A percentile compares a stretch with the other conserved stretches of the same genome.
phyloP scores from a whole-genome alignment of 2,329 filamentous ascomycete genomes.

The Ophiostoma himal-ulmi region DNA sequence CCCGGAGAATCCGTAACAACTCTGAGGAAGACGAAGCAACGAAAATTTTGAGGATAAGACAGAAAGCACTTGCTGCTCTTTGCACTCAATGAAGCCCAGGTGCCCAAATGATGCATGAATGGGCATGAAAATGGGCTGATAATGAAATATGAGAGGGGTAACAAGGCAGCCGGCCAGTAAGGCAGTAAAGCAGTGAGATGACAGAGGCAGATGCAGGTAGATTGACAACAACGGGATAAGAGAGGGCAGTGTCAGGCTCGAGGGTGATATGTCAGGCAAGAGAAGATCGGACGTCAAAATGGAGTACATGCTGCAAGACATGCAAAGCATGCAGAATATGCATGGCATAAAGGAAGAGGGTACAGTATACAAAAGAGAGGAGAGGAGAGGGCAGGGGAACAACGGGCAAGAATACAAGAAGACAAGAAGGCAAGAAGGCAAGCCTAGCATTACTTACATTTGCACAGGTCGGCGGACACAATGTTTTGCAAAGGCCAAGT shows the following conservation, averaged over 20 bases:
- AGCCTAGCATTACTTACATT: constrained; percentile 7
- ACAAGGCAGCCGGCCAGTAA: neutral
- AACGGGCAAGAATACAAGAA: neutral
- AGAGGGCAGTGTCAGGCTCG: neutral
- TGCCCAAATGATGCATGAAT: neutral
- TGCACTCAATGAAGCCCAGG: neutral
- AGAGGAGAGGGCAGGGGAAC: neutral
- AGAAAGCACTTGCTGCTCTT: neutral
- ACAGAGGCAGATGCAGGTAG: neutral
- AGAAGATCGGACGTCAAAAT: neutral
- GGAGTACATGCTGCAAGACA: neutral
- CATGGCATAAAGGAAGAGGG: neutral
- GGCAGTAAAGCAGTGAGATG: neutral
- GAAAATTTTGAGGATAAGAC: neutral
- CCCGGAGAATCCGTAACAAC: too few relatives aligned
- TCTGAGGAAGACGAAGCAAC: neutral
- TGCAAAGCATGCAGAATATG: neutral
- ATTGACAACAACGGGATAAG: neutral
- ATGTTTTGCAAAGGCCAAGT: neutral
- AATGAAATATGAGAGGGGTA: neutral
- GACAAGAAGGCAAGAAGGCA: constrained; percentile 2
- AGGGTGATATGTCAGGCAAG: neutral
- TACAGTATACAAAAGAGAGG: neutral
- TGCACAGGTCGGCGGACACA: neutral
- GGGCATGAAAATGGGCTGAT: neutral